Base-by-base conservation (phyloP, 768 basidiomycete genomes). In the Lepiota brunneoincarnata region DNA sequence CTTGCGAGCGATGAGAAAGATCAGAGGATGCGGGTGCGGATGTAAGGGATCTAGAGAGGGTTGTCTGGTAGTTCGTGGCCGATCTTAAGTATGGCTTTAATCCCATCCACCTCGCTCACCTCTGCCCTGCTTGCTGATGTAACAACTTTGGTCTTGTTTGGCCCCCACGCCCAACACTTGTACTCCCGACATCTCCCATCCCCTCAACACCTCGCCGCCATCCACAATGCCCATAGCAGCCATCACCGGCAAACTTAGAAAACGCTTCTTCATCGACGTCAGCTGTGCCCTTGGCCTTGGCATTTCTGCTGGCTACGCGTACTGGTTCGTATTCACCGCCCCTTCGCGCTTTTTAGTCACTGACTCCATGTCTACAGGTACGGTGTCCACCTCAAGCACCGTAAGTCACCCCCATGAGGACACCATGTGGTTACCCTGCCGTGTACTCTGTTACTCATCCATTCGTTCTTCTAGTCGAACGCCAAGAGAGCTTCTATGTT, bases 181-280 rank as follows among this genome's bases (percentile, higher is more conserved):
- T 31, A 35, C 42, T 49, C 63, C 70, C 72, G 74, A 75, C 70
- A 75, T 72, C 64, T 68, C 66, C 74, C 74, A 75, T 66, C 63
- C 62, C 58, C 59, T 56, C 59, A 58, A 60, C 48, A 48, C 47
- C 45, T 12, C 52, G 60, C 60, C 52, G 61, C 51, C 59, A 49
- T 34, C 59, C 59, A 60, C 60, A 61, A 93, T 93, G 90, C 70
- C 90, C 65, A 88, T 96, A 68, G 87, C 91, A 58, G 93, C 93
- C 62, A 93, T 96, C 72, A 89, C 89, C 48, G 93, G 93, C 69
- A 93, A 83, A 75, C 89, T 95, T 75, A 89, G 93, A 76, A 96
- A 95, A 75, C 79, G 85, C 64, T 84, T 95, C 72, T 91, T 91
- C 84, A 82, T 92, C 58, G 94, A 97, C 67, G 62, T 96, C 58